Base-by-base conservation (phyloP, 2,329 filamentous ascomycete genomes). In the Botryotinia calthae region DNA sequence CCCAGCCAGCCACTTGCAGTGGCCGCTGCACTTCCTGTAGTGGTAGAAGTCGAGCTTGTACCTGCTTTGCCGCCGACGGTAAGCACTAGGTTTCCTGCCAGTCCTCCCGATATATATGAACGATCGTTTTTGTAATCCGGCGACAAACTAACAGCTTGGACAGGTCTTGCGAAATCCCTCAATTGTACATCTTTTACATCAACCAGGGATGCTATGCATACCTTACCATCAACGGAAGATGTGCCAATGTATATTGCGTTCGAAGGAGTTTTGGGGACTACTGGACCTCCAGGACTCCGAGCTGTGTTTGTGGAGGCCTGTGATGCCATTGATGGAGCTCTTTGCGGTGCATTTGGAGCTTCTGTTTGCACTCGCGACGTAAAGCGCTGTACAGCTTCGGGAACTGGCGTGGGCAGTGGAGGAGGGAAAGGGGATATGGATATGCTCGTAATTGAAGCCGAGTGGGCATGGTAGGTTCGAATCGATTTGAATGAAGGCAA, bases 181-280 rank as follows among this genome's bases (percentile, higher is more conserved):
- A 98, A 83, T 73, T 94, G 91, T 3, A 98, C 94, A 82, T 99
- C 96, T 79, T 94, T 97, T 54, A 91, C 84, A 79, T 99, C 95
- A 31, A 96, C 84, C 31, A 99, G 84, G 1, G 94, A 97, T 73
- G 94, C 91, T 0, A 99, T 89, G 78, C 96, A 98, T 22, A 99
- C 93, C 80, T 98, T 95, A 28, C 96, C 97, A 81, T 99, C 96
- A 80, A 97, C 93, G 0, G 96, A 98, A 0, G 96, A 94, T 1
- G 95, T 97, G 1, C 92, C 95, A 76, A 99, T 93, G 81, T 96
- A 93, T 58, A 99, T 97, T 71, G 95, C 91, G 79, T 98, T 98
- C 2, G 93, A 95, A 0, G 94, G 92, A 0, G 87, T 93, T 73
- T 90, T 89, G 0, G 93, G 90, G 2, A 70, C 58, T 44, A 97